Conservation (phyloP, 257 asterid species). For the Petunia axillaris region DNA sequence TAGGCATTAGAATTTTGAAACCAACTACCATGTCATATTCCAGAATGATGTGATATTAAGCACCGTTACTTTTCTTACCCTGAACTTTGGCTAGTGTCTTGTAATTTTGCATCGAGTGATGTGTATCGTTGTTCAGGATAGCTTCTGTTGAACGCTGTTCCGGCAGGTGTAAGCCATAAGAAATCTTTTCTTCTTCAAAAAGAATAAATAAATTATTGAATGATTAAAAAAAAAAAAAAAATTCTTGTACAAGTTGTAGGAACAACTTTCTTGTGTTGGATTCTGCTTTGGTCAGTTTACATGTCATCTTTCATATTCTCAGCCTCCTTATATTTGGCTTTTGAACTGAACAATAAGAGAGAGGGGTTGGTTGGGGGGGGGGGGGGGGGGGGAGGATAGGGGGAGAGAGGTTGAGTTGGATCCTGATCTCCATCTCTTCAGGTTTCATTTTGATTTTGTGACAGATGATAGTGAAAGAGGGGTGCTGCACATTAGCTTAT, state of each 20-base stretch:
- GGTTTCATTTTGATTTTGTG: background rate
- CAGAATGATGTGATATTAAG: slow-evolving; percentile 3
- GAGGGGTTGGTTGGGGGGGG: no score
- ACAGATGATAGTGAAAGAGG: slow-evolving; percentile 6
- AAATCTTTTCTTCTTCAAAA: background rate
- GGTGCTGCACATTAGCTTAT: background rate
- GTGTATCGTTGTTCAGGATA: no score
- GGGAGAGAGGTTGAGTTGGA: background rate
- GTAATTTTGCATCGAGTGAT: background rate
- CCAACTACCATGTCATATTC: background rate
- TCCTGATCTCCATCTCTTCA: background rate
- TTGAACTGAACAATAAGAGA: background rate
- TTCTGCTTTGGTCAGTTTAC: slow-evolving; percentile 13
- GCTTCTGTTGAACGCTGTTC: background rate
- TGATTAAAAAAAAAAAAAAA: background rate
- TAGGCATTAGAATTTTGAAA: background rate
- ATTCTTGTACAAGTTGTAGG: background rate
- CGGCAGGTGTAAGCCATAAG: background rate
- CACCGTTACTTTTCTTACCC: background rate
- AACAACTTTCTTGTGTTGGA: background rate
- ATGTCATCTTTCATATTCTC: slow-evolving; percentile 1
- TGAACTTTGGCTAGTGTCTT: background rate
- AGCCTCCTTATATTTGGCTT: background rate
- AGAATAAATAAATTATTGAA: background rate
- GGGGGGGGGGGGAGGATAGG: background rate